Percentiles rank a stretch among this genome's conserved stretches.
phyloP scores from a whole-genome alignment of 805 yeast genomes.

The Metschnikowia kunwiensis region DNA sequence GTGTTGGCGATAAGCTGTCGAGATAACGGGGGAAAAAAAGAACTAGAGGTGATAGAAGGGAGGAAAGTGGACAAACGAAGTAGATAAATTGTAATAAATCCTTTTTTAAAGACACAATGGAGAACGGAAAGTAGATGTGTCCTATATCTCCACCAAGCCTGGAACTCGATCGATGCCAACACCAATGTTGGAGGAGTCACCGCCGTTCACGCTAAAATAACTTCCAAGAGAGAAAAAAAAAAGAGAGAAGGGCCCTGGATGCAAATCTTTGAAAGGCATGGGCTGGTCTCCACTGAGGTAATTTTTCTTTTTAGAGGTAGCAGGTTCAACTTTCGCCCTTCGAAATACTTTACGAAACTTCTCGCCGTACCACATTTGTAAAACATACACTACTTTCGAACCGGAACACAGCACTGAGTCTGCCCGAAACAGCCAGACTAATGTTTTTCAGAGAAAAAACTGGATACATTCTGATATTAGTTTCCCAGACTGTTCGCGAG shows the following conservation, averaged over 20 bases:
- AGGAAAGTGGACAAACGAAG: no score
- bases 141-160: not conserved
- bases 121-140: no score
- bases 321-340: not conserved
- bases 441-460: not conserved
- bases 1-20: no score
- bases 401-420: not conserved
- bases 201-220: not conserved
- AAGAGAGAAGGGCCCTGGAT: no score
- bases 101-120: no score
- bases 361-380: not conserved
- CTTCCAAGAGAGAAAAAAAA: not conserved
- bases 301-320: no score
- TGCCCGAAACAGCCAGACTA: not conserved
- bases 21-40: no score
- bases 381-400: not conserved
- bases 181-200: not conserved
- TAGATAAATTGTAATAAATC: no score
- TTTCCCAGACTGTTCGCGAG: not conserved
- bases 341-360: not conserved
- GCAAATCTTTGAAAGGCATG: conserved; percentile 1
- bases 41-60: no score
- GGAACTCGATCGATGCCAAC: not conserved
- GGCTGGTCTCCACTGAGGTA: conserved; percentile 2
- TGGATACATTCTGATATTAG: not conserved